Evolutionary conservation across 148 eudicot species (phyloP).

Genomic region (Cornus suecica): DNA sequence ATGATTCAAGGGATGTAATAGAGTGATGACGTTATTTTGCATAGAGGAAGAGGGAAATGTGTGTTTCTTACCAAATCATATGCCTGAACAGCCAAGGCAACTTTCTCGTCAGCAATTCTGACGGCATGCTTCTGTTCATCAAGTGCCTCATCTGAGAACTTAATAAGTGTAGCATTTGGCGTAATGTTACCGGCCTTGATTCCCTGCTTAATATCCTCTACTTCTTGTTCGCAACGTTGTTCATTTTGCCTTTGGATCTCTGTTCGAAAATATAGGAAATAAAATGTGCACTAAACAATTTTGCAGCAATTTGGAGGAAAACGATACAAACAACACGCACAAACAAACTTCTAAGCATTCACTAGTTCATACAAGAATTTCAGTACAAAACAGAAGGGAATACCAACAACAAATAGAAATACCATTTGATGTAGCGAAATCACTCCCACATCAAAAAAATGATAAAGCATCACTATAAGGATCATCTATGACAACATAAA

Average conservation of each 20-base stretch:
- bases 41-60: slow-evolving; percentile 12
- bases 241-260: slow-evolving; percentile 79
- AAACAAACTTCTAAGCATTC: background rate
- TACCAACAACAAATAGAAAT: background rate
- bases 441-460: background rate
- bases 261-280: slow-evolving; percentile 21
- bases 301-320: background rate
- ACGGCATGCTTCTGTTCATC: slow-evolving; percentile 95
- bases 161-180: slow-evolving; percentile 60
- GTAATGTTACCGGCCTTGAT: slow-evolving; percentile 52
- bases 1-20: background rate
- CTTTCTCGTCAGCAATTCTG: slow-evolving; percentile 98
- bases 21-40: background rate
- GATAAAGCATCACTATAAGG: background rate
- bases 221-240: slow-evolving; percentile 65
- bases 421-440: background rate
- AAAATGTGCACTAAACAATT: background rate
- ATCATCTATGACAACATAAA: background rate
- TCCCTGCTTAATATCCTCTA: slow-evolving; percentile 62
- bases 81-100: slow-evolving; percentile 85
- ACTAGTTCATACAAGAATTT: background rate
- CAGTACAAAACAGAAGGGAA: background rate
- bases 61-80: slow-evolving; percentile 72
- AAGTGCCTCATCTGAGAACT: slow-evolving; percentile 84
- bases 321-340: background rate